Base-by-base conservation (phyloP, 164 flowering plant species). In the Cinnamomum chago region DNA sequence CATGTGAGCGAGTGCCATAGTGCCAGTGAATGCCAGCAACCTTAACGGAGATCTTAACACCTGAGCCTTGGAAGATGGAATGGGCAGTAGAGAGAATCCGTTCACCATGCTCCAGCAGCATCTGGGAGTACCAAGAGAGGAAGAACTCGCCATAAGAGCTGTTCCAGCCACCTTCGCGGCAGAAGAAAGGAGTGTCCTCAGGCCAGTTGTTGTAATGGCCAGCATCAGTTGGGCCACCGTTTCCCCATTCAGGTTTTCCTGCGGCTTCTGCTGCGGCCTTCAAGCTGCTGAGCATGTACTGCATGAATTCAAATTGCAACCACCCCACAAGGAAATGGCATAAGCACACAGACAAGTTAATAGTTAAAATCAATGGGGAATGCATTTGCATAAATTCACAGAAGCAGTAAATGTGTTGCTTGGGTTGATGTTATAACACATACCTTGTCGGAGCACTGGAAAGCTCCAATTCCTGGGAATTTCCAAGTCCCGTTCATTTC, bases 21-120 rank as follows among this genome's bases (percentile, higher is more conserved):
- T 95, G 99, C 99, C 99, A 95, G 77, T 95, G 99, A 67, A 95
- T 92, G 28, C 99, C 99, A 2, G 97, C 95, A 23, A 95, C 75
- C 77, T 95, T 95, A 2, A 89, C 97, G 0, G 99, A 93, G 75
- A 93, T 88, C 81, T 92, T 93, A 30, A 84, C 87, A 0, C 88
- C 90, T 0, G 82, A 76, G 73, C 65, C 77, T 47, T 81, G 67
- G 78, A 89, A 93, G 76, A 86, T 71, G 12, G 86, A 71, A 13
- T 76, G 70, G 71, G 94, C 91, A 0, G 96, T 79, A 10, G 88
- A 78, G 3, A 95, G 74, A 2, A 95, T 89, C 25, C 90, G 83
- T 79, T 95, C 97, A 0, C 97, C 97, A 40, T 95, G 97, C 13
- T 89, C 92, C 20, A 95, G 68, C 1, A 95, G 97, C 95, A 92